phyloP scores from a whole-genome alignment of 2,329 filamentous ascomycete species.

The Cladosporium sp. region DNA sequence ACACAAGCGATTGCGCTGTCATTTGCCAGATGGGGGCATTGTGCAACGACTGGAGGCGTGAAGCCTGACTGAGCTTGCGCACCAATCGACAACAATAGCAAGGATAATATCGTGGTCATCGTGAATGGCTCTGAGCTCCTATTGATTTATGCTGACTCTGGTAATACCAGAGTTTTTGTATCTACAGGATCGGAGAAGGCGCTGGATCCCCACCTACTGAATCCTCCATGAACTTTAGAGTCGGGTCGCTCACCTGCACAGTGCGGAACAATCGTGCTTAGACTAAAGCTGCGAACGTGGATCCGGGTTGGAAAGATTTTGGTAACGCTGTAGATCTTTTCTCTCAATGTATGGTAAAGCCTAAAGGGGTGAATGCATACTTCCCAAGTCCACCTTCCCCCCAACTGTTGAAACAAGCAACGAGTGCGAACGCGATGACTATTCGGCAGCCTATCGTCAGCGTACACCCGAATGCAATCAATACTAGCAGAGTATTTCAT shows the following conservation, averaged over 20 bases:
- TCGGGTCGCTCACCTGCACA: not conserved
- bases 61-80: conserved; percentile 21
- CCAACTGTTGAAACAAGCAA: no score
- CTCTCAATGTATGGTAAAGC: not conserved
- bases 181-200: not conserved
- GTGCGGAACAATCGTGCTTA: not conserved
- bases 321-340: not conserved
- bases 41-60: conserved; percentile 19
- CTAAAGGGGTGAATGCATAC: not conserved
- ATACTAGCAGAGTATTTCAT: not conserved
- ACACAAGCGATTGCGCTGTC: conserved; percentile 26
- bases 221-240: not conserved
- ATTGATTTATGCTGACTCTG: no score
- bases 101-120: not conserved
- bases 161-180: not conserved
- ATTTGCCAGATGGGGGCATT: conserved; percentile 25
- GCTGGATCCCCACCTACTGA: not conserved
- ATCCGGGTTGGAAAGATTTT: not conserved
- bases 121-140: not conserved
- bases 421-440: not conserved
- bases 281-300: not conserved
- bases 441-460: not conserved
- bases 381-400: not conserved
- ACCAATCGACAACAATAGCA: not conserved
- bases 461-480: not conserved